A percentile compares a stretch with the other conserved stretches of the same genome.
Evolutionary conservation across 176 grass and related monocot genomes (phyloP).

Genomic region (Avena eriantha): DNA sequence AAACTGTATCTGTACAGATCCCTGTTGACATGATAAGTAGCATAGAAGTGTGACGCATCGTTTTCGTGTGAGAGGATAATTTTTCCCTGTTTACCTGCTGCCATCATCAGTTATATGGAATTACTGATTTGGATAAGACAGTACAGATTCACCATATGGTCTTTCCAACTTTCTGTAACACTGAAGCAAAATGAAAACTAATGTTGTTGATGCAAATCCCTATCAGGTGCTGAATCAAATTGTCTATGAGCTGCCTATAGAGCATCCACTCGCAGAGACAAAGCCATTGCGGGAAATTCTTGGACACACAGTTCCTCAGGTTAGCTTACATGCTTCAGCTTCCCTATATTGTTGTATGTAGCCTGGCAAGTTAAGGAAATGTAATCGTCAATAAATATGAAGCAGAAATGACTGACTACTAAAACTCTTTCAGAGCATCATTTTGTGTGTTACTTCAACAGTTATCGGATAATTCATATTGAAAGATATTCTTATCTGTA

Average conservation of each 20-base stretch:
- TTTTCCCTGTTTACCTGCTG: not conserved
- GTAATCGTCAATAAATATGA: not conserved
- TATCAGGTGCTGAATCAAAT: slow-evolving; percentile 94
- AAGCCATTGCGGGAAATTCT: slow-evolving; percentile 91
- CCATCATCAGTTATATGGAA: not conserved
- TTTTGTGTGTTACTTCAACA: not conserved
- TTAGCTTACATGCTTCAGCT: slow-evolving; percentile 43
- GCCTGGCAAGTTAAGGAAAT: not conserved
- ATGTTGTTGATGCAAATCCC: slow-evolving; percentile 26
- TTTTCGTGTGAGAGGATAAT: slow-evolving; percentile 20
- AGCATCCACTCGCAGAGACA: slow-evolving; percentile 75
- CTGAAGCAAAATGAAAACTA: not conserved
- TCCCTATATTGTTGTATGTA: not conserved
- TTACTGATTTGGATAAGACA: not conserved
- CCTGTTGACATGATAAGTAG: slow-evolving; percentile 14
- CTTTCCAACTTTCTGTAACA: slow-evolving; percentile 1
- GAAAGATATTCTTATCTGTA: not conserved
- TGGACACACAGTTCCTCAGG: slow-evolving; percentile 90
- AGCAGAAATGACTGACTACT: not conserved
- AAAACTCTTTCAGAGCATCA: not conserved
- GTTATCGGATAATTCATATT: not conserved
- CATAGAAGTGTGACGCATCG: not conserved
- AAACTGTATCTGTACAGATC: slow-evolving; percentile 2
- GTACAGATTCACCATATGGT: not conserved
- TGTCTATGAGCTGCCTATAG: slow-evolving; percentile 79